A percentile compares a stretch with the other conserved stretches of the same genome.
Evolutionary conservation across 2,329 filamentous ascomycete genomes (phyloP).

Genomic region (Neocucurbitaria cava): DNA sequence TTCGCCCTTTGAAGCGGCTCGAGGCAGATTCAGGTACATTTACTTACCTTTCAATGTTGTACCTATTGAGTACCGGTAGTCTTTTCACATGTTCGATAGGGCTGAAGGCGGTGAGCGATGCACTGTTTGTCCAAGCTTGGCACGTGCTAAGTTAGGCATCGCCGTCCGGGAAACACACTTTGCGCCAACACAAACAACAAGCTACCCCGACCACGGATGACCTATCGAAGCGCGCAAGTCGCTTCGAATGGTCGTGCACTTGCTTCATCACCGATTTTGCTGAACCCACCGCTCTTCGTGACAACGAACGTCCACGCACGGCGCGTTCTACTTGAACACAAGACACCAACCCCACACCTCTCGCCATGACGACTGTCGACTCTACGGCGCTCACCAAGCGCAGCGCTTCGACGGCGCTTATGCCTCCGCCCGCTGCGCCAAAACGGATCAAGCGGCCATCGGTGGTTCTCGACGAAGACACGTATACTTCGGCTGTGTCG

Average conservation of each 20-base stretch:
- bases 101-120: conserved; percentile 46
- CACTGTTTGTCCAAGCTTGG: conserved; percentile 22
- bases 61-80: too few relatives aligned
- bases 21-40: conserved; percentile 8
- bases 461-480: conserved; percentile 89
- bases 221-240: not conserved
- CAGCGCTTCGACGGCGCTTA: conserved; percentile 71
- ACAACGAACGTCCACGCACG: not conserved
- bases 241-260: not conserved
- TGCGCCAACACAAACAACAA: conserved; percentile 16
- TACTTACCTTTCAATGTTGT: too few relatives aligned
- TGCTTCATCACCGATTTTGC: not conserved
- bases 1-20: not conserved
- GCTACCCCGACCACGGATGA: not conserved
- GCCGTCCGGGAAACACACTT: conserved; percentile 11
- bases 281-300: not conserved
- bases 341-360: not conserved
- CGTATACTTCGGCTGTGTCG: conserved; percentile 87
- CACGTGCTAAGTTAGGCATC: too few relatives aligned
- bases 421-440: conserved; percentile 83
- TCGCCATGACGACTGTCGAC: conserved; percentile 37
- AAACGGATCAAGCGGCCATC: conserved; percentile 93
- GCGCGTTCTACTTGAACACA: not conserved
- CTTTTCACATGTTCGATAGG: conserved; percentile 20
- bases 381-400: conserved; percentile 73